Conservation (phyloP, 306 rosid genomes). For the Rosa persica region DNA sequence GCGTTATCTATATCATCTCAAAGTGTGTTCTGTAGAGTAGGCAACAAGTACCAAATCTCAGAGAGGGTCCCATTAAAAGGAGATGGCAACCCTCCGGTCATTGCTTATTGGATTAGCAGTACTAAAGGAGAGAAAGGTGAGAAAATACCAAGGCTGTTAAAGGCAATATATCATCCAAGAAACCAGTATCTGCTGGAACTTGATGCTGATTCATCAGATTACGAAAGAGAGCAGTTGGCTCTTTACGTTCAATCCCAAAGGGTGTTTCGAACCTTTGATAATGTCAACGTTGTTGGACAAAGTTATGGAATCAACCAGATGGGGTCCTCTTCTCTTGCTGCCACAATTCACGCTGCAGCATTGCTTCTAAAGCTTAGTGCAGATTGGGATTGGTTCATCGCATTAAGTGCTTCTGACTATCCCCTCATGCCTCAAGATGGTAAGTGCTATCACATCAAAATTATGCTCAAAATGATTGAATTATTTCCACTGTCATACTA, state of each 20-base stretch:
- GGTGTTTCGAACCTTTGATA: constrained; percentile 47
- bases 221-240: constrained; percentile 52
- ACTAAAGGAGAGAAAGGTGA: constrained; percentile 42
- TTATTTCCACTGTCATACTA: background rate
- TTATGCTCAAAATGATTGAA: background rate
- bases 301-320: constrained; percentile 50
- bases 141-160: constrained; percentile 51
- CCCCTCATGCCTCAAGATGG: constrained; percentile 78
- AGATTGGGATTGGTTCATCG: constrained; percentile 78
- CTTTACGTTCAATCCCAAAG: constrained; percentile 37
- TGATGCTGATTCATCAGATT: constrained; percentile 45
- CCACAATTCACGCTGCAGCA: constrained; percentile 66
- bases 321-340: constrained; percentile 73
- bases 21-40: constrained; percentile 26
- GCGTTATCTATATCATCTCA: constrained; percentile 43
- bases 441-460: constrained; percentile 21
- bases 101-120: constrained; percentile 71
- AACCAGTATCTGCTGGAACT: constrained; percentile 73
- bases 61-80: constrained; percentile 38
- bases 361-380: constrained; percentile 60
- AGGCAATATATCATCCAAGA: constrained; percentile 74
- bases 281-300: constrained; percentile 68
- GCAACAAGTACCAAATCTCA: constrained; percentile 26
- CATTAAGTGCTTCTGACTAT: constrained; percentile 66
- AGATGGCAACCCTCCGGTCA: constrained; percentile 52